These are phyloP conservation scores for Aphelidium insulamus DNA, from an alignment of 371 early-diverging fungal genomes.

Conservation along the genomic window DNA sequence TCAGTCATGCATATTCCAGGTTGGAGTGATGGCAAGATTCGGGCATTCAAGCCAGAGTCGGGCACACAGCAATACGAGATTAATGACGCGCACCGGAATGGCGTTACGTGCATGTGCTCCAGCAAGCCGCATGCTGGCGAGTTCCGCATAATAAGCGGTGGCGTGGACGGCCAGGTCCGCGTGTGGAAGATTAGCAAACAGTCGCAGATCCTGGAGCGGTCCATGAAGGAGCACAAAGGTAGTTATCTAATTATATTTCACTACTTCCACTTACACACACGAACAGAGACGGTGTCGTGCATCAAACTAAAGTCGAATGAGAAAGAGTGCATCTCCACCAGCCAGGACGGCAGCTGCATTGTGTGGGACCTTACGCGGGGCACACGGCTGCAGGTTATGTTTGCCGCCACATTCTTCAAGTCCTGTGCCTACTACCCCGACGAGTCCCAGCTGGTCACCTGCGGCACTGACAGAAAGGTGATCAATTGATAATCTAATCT, in stretches of 20 bases:
- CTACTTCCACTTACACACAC: background rate
- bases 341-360: slow-evolving; percentile 25
- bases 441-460: slow-evolving; percentile 23
- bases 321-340: slow-evolving; percentile 23
- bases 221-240: slow-evolving; percentile 33
- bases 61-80: slow-evolving; percentile 27
- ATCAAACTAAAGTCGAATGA: slow-evolving; percentile 27
- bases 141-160: slow-evolving; percentile 24
- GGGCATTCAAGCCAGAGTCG: slow-evolving; percentile 27
- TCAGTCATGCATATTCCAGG: slow-evolving; percentile 4
- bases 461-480: slow-evolving; percentile 27
- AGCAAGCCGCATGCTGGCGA: too few relatives aligned
- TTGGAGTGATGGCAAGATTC: slow-evolving; percentile 31
- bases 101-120: slow-evolving; percentile 25
- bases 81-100: slow-evolving; percentile 22
- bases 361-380: slow-evolving; percentile 27
- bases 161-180: slow-evolving; percentile 29
- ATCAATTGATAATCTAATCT: background rate
- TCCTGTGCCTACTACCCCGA: slow-evolving; percentile 26
- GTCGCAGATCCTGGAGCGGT: slow-evolving; percentile 16
- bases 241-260: slow-evolving; percentile 1
- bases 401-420: slow-evolving; percentile 27
- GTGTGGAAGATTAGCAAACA: slow-evolving; percentile 21
- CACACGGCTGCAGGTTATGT: slow-evolving; percentile 29
- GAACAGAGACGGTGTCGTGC: slow-evolving; percentile 20